phyloP scores from a whole-genome alignment of 805 yeast genomes.

The Saccharomycopsis sp. region DNA sequence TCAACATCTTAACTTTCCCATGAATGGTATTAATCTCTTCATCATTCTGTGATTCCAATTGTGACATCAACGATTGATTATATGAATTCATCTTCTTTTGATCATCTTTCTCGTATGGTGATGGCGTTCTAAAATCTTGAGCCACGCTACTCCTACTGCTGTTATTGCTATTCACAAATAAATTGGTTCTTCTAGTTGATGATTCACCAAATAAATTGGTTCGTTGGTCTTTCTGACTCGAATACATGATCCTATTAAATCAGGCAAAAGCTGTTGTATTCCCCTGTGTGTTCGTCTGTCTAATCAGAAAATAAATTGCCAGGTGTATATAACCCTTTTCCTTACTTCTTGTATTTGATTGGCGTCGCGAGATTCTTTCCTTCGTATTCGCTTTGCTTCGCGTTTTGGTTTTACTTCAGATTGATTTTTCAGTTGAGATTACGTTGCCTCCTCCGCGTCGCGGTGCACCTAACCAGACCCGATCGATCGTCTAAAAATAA shows the following conservation, averaged over 20 bases:
- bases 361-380: too few species aligned
- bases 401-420: too few species aligned
- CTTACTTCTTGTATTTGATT: too few species aligned
- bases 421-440: too few species aligned
- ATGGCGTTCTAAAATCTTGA: conserved; percentile 24
- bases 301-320: too few species aligned
- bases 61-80: conserved; percentile 31
- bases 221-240: conserved; percentile 24
- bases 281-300: too few species aligned
- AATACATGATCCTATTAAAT: not conserved
- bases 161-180: conserved; percentile 9
- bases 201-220: conserved; percentile 23
- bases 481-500: too few species aligned
- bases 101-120: conserved; percentile 27
- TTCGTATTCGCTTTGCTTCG: too few species aligned
- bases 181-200: conserved; percentile 11
- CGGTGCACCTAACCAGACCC: too few species aligned
- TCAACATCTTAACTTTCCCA: conserved; percentile 29
- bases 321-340: too few species aligned
- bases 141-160: not conserved
- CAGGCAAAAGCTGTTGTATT: not conserved
- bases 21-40: conserved; percentile 31
- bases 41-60: conserved; percentile 34
- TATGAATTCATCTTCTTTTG: conserved; percentile 23
- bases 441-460: too few species aligned